Conservation (phyloP, 2,329 filamentous ascomycete species). For the Fusarium robinianum region DNA sequence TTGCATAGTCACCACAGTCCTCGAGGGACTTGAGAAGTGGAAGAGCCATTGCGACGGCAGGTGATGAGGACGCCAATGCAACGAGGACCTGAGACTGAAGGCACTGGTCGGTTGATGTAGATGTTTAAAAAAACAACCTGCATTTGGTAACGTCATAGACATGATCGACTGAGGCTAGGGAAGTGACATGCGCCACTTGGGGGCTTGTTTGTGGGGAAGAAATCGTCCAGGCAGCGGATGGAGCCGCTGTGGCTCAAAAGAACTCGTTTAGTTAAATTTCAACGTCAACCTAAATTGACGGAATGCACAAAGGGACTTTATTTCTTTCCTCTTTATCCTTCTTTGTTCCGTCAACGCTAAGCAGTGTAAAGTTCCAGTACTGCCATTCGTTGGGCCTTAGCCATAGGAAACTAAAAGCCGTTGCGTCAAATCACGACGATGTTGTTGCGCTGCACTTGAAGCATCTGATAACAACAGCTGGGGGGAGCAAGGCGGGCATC, state of each 20-base stretch:
- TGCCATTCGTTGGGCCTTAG: too few relatives aligned
- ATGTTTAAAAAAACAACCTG: slow-evolving; percentile 4
- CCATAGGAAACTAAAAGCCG: too few relatives aligned
- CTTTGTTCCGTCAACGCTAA: too few relatives aligned
- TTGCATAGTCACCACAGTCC: slow-evolving; percentile 77
- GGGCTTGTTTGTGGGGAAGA: slow-evolving; percentile 10
- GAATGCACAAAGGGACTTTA: slow-evolving; percentile 4
- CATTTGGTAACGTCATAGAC: slow-evolving; percentile 27
- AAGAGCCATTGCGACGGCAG: slow-evolving; percentile 62
- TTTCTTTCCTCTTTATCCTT: too few relatives aligned
- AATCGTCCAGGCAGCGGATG: slow-evolving; percentile 16
- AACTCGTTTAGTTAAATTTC: slow-evolving; percentile 22
- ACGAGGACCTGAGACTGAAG: not conserved
- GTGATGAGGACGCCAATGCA: slow-evolving; percentile 23
- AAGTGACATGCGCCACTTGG: slow-evolving; percentile 15
- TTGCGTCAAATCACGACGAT: too few relatives aligned
- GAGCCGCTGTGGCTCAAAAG: slow-evolving; percentile 38
- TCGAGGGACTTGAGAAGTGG: slow-evolving; percentile 70
- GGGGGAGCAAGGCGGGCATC: too few relatives aligned
- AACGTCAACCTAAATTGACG: slow-evolving; percentile 7
- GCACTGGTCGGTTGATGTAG: not conserved
- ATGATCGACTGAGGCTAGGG: slow-evolving; percentile 3
- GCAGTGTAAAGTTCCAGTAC: too few relatives aligned
- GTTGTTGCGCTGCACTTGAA: too few relatives aligned
- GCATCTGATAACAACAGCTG: too few relatives aligned